A percentile compares a stretch with the other conserved stretches of the same genome.
phyloP scores from a whole-genome alignment of 768 basidiomycete genomes.

The Termitomyces titanicus region DNA sequence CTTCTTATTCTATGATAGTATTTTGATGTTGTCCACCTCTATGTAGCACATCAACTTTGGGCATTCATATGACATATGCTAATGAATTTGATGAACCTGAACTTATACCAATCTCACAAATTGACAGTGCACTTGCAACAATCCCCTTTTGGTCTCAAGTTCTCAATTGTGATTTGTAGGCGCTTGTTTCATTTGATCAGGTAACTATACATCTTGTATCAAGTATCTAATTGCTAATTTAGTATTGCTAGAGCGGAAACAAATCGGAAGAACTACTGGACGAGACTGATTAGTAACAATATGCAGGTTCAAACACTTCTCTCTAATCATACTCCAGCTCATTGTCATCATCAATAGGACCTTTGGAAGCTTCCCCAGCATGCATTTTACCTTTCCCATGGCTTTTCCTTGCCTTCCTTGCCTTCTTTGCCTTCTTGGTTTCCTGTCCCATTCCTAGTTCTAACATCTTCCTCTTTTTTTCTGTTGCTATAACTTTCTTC shows the following conservation, averaged over 20 bases:
- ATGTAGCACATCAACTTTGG: neutral
- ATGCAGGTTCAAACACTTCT: neutral
- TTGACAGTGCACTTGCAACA: neutral
- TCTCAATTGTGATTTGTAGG: neutral
- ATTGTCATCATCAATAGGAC: neutral
- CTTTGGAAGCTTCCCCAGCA: too few species aligned
- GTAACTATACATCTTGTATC: neutral
- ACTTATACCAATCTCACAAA: neutral
- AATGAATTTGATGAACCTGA: neutral
- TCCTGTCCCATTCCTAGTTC: neutral
- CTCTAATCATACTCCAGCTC: neutral
- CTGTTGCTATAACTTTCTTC: neutral
- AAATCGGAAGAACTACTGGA: neutral
- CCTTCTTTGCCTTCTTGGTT: neutral
- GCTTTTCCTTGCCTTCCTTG: neutral
- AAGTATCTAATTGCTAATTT: neutral
- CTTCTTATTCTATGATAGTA: too few species aligned
- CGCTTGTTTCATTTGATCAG: conserved; percentile 2
- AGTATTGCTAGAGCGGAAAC: neutral
- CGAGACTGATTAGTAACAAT: neutral
- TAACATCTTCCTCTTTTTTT: neutral
- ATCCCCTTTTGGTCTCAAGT: neutral
- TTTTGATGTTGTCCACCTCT: too few species aligned
- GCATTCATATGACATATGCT: neutral
- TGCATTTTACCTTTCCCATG: conserved; percentile 11